Percentiles rank a stretch among this genome's conserved stretches.
These are phyloP conservation scores for Nothophaeocryptopus gaeumannii DNA, from an alignment of 2,329 filamentous ascomycete genomes.

Conservation along the genomic window DNA sequence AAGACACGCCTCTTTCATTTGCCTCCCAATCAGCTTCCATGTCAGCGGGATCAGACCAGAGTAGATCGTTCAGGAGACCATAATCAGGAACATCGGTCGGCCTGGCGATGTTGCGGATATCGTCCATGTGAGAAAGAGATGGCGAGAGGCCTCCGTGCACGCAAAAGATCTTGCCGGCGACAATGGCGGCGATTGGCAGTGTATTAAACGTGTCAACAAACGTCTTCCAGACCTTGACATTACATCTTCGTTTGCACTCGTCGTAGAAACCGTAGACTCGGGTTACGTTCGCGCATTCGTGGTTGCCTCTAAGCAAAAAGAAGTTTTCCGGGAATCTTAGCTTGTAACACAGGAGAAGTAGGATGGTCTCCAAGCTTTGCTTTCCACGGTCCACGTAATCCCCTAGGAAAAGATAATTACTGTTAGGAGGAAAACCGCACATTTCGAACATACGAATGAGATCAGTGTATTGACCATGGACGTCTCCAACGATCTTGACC, in stretches of 20 bases:
- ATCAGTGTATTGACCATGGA: conserved; percentile 95
- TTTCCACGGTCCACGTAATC: conserved; percentile 97
- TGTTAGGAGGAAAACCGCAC: conserved; percentile 89
- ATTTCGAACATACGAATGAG: conserved; percentile 97
- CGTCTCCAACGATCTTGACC: conserved; percentile 96
- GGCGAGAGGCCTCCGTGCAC: conserved; percentile 94
- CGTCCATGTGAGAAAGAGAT: conserved; percentile 92
- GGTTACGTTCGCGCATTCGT: conserved; percentile 95
- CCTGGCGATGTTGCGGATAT: conserved; percentile 91
- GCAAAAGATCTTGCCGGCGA: conserved; percentile 96
- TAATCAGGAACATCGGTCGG: conserved; percentile 98
- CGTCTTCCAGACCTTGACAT: conserved; percentile 97
- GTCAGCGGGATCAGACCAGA: conserved; percentile 97
- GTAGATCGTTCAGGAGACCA: conserved; percentile 85
- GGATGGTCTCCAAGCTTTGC: conserved; percentile 90
- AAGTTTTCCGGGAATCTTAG: conserved; percentile 97
- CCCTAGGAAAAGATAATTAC: conserved; percentile 91
- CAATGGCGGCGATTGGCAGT: conserved; percentile 91
- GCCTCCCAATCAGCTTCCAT: conserved; percentile 96
- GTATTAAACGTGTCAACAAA: conserved; percentile 97
- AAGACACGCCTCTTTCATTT: conserved; percentile 94
- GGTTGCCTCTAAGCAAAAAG: conserved; percentile 89
- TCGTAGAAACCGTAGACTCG: conserved; percentile 97
- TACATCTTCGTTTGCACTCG: conserved; percentile 93
- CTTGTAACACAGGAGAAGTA: conserved; percentile 92